Evolutionary conservation across 495 filamentous ascomycete genomes (phyloP).

Genomic region (Darksidea phi): DNA sequence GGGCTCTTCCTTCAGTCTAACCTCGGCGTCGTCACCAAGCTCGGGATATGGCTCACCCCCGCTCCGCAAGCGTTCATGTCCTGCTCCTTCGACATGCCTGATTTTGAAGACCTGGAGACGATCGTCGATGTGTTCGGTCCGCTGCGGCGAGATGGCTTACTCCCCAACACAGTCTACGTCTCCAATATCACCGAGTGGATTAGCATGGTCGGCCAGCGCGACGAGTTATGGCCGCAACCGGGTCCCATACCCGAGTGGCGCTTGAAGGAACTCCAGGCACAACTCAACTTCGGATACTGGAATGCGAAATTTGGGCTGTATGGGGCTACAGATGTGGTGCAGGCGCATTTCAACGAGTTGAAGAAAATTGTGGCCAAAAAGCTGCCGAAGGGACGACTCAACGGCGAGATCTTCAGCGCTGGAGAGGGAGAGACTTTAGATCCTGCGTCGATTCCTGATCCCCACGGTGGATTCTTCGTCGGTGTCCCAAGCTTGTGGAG

Average conservation of each 20-base stretch:
- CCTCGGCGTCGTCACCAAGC: constrained; percentile 52
- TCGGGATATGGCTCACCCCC: constrained; percentile 50
- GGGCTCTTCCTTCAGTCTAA: constrained; percentile 53
- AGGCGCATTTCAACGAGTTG: constrained; percentile 51
- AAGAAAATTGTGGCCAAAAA: constrained; percentile 40
- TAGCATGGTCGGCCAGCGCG: constrained; percentile 49
- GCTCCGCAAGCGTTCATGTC: constrained; percentile 53
- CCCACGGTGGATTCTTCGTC: constrained; percentile 30
- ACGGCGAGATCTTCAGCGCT: constrained; percentile 42
- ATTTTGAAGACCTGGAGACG: constrained; percentile 49
- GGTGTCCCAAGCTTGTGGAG: constrained; percentile 29
- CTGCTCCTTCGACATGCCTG: constrained; percentile 51
- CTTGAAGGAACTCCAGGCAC: constrained; percentile 46
- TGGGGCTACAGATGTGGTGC: constrained; percentile 46
- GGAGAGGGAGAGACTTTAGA: constrained; percentile 45
- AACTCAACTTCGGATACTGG: constrained; percentile 50
- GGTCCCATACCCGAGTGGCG: constrained; percentile 51
- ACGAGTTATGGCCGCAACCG: constrained; percentile 48
- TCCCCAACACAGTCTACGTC: constrained; percentile 32
- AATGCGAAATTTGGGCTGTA: constrained; percentile 51
- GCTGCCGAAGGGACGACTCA: constrained; percentile 45
- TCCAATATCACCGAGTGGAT: constrained; percentile 49
- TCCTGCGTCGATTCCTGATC: constrained; percentile 35
- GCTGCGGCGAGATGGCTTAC: constrained; percentile 27
- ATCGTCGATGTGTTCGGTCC: constrained; percentile 49